These are phyloP conservation scores for Cladophialophora bantiana DNA, from an alignment of 2,329 filamentous ascomycete species.

Conservation along the genomic window DNA sequence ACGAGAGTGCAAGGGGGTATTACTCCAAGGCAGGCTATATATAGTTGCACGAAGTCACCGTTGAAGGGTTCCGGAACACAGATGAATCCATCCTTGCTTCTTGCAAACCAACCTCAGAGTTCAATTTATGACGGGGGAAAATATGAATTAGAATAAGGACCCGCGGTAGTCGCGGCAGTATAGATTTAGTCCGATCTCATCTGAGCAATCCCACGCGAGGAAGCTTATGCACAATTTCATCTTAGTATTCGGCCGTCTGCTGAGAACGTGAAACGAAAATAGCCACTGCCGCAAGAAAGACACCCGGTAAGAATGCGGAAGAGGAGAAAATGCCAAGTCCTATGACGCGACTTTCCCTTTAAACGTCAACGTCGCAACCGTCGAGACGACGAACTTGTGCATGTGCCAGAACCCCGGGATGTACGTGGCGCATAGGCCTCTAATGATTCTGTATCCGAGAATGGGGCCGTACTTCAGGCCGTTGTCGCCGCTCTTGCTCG, in stretches of 20 bases:
- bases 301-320: background rate
- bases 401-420: constrained; percentile 24
- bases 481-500: constrained; percentile 22
- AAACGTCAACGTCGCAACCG: background rate
- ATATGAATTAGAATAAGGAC: no score
- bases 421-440: constrained; percentile 8
- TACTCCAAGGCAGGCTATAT: constrained; percentile 18
- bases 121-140: background rate
- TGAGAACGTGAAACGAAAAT: background rate
- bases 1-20: constrained; percentile 22
- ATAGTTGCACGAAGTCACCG: background rate
- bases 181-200: no score
- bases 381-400: background rate
- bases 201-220: no score
- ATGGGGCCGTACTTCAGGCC: constrained; percentile 13
- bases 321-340: background rate
- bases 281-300: background rate
- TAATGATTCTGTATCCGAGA: constrained; percentile 4
- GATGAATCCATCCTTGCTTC: background rate
- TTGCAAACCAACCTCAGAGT: background rate
- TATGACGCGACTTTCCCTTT: background rate
- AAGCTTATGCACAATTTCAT: no score
- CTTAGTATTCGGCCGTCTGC: no score
- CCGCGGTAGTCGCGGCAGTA: no score
- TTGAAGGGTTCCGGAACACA: background rate